Percentiles rank a stretch among this genome's conserved stretches.
Conservation (phyloP, 108 stramenopile genomes). For the Cyclotella choctawhatcheeana region DNA sequence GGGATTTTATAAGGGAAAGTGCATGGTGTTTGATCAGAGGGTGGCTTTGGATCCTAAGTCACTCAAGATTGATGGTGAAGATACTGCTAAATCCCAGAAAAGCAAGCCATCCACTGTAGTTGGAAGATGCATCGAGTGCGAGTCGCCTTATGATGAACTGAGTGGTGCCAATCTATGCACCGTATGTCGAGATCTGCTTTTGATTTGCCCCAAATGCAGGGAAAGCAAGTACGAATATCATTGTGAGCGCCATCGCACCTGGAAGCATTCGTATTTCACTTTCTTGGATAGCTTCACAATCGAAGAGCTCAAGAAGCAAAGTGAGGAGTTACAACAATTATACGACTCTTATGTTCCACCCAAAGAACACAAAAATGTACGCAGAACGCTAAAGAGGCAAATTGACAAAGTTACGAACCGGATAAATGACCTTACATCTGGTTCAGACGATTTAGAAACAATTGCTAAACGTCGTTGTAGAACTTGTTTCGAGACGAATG, state of each 20-base stretch:
- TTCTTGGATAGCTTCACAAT: conserved; percentile 65
- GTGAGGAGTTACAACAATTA: conserved; percentile 32
- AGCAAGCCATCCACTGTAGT: conserved; percentile 34
- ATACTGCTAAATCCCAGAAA: conserved; percentile 4
- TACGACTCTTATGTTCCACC: conserved; percentile 45
- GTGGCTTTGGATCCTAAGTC: conserved; percentile 64
- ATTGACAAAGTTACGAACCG: conserved; percentile 63
- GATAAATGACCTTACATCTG: conserved; percentile 40
- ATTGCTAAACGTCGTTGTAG: conserved; percentile 68
- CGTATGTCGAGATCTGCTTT: conserved; percentile 75
- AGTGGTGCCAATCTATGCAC: conserved; percentile 75
- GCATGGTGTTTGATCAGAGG: conserved; percentile 94
- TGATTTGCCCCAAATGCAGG: conserved; percentile 67
- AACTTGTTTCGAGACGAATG: conserved; percentile 62
- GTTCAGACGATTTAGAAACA: conserved; percentile 29
- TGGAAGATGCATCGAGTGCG: conserved; percentile 73
- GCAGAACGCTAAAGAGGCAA: conserved; percentile 68
- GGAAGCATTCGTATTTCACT: conserved; percentile 79
- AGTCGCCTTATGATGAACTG: conserved; percentile 60
- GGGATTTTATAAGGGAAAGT: conserved; percentile 89
- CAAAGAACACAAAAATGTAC: conserved; percentile 60
- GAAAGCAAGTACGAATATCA: conserved; percentile 65
- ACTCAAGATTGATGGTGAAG: not conserved
- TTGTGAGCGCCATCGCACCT: conserved; percentile 65
- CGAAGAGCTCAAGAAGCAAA: conserved; percentile 58